Percentiles rank a stretch among this genome's conserved stretches.
Evolutionary conservation across 306 rosid species (phyloP).

Genomic region (Echinosophora koreensis): DNA sequence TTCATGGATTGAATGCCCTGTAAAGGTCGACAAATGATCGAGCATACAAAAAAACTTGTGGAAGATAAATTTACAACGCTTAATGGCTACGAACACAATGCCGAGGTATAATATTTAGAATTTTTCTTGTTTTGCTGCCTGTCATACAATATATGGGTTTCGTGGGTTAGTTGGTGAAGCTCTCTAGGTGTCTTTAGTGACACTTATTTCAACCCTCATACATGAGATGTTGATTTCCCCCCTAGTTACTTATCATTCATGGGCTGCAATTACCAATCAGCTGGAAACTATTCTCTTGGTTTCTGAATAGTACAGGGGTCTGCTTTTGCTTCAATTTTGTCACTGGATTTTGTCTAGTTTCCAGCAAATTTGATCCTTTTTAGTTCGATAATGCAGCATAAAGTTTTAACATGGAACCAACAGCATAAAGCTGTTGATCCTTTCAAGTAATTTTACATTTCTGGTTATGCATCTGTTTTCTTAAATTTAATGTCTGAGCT

Average conservation of each 20-base stretch:
- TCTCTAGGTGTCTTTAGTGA: constrained; percentile 18
- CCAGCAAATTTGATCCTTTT: constrained; percentile 23
- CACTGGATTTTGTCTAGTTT: constrained; percentile 19
- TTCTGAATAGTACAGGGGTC: not conserved
- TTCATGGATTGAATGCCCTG: constrained; percentile 45
- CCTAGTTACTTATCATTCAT: constrained; percentile 8
- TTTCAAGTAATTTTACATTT: constrained; percentile 37
- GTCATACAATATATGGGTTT: constrained; percentile 17
- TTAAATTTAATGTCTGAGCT: not conserved
- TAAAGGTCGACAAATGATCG: constrained; percentile 96
- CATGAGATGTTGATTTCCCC: not conserved
- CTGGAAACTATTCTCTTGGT: not conserved
- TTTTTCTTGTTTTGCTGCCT: constrained; percentile 35
- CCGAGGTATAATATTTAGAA: constrained; percentile 67
- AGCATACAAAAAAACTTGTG: constrained; percentile 86
- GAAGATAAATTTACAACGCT: constrained; percentile 81
- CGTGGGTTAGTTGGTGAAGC: constrained; percentile 25
- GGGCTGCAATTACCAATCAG: not conserved
- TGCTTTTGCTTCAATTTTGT: constrained; percentile 27
- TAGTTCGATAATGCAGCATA: constrained; percentile 21
- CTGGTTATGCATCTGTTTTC: constrained; percentile 5
- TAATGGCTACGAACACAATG: constrained; percentile 86
- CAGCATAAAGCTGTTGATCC: not conserved
- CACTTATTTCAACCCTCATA: constrained; percentile 17
- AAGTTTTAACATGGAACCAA: constrained; percentile 15